Conservation (phyloP, 2,329 filamentous ascomycete species). For the Leptosphaerulina australis region DNA sequence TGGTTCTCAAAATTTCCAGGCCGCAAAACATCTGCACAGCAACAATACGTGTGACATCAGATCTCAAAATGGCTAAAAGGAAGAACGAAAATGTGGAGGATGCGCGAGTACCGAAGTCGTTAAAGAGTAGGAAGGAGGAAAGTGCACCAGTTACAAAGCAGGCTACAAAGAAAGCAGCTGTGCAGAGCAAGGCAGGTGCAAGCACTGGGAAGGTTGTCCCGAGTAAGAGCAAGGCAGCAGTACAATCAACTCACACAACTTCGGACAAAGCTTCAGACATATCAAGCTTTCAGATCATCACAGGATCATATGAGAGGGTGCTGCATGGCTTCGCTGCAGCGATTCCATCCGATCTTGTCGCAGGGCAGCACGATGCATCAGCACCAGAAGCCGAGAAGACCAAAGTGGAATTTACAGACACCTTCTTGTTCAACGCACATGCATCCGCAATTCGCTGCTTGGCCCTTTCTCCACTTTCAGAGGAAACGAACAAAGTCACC, state of each 20-base stretch:
- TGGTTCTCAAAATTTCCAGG: conserved; percentile 21
- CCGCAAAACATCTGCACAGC: conserved; percentile 13
- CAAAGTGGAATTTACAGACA: conserved; percentile 76
- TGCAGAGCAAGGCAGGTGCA: conserved; percentile 21
- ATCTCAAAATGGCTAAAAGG: conserved; percentile 43
- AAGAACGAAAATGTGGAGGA: conserved; percentile 40
- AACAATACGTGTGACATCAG: conserved; percentile 20
- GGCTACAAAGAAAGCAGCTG: conserved; percentile 21
- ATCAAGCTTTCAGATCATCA: conserved; percentile 78
- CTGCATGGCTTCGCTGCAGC: conserved; percentile 89
- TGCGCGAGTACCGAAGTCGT: conserved; percentile 25
- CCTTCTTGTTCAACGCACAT: conserved; percentile 95
- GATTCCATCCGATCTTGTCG: conserved; percentile 54
- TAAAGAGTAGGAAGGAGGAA: conserved; percentile 39
- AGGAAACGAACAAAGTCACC: conserved; percentile 78
- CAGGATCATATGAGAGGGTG: conserved; percentile 91
- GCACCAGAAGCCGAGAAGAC: conserved; percentile 30
- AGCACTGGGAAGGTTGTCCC: conserved; percentile 15
- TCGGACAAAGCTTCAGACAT: conserved; percentile 17
- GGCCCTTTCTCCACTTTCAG: conserved; percentile 75
- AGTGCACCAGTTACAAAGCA: conserved; percentile 27
- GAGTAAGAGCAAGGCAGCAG: conserved; percentile 26
- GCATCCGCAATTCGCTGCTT: conserved; percentile 87
- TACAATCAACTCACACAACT: conserved; percentile 13
- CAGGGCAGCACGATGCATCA: conserved; percentile 33